Percentiles rank a stretch among this genome's conserved stretches.
phyloP scores from a whole-genome alignment of 2,329 filamentous ascomycete species.

The Penicillium corylophilum region DNA sequence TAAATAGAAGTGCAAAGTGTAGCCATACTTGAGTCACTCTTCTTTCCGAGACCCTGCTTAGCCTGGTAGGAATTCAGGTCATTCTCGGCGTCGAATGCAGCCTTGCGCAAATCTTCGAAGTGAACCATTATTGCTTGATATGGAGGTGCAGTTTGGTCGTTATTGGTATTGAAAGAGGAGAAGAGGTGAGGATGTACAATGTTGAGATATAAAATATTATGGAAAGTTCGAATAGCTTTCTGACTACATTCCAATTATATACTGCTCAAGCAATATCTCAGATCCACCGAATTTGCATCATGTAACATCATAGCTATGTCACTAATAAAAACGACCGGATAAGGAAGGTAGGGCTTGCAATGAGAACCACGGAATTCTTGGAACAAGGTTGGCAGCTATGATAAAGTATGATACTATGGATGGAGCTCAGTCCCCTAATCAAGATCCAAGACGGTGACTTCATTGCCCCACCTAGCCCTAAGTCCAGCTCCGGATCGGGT shows the following conservation, averaged over 20 bases:
- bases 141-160: neutral
- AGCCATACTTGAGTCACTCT: conserved; percentile 42
- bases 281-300: conserved; percentile 28
- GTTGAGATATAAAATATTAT: neutral
- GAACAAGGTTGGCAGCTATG: conserved; percentile 9
- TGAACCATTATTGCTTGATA: conserved; percentile 6
- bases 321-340: conserved; percentile 8
- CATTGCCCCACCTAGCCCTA: conserved; percentile 29
- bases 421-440: no score
- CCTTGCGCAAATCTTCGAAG: conserved; percentile 27
- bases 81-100: conserved; percentile 35
- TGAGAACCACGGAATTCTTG: neutral
- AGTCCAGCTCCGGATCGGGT: conserved; percentile 8
- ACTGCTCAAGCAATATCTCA: neutral
- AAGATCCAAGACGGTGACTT: conserved; percentile 16
- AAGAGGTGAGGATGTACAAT: neutral
- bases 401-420: conserved; percentile 5
- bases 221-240: neutral
- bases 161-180: neutral
- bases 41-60: conserved; percentile 39
- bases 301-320: conserved; percentile 38
- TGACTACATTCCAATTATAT: neutral
- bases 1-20: neutral
- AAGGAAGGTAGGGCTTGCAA: neutral
- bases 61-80: conserved; percentile 43